Percentiles rank a stretch among this genome's conserved stretches.
phyloP scores from a whole-genome alignment of 2,329 filamentous ascomycete genomes.

The Chaetomium sp. region DNA sequence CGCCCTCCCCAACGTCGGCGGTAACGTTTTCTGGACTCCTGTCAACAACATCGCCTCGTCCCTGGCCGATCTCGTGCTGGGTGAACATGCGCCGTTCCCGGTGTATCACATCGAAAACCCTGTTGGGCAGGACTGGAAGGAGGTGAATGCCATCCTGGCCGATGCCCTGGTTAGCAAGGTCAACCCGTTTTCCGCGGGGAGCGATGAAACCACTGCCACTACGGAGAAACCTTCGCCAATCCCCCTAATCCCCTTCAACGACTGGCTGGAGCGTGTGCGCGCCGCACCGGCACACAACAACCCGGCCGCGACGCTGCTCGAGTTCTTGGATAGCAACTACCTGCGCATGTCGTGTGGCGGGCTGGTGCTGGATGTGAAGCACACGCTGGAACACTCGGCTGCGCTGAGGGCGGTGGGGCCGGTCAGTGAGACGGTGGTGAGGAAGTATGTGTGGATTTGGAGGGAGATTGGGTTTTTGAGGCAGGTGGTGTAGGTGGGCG shows the following conservation, averaged over 20 bases:
- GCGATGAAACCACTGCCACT: no score
- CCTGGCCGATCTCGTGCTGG: conserved; percentile 22
- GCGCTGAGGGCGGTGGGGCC: neutral
- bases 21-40: conserved; percentile 38
- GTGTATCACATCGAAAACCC: conserved; percentile 29
- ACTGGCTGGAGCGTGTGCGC: conserved; percentile 3
- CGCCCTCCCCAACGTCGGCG: conserved; percentile 35
- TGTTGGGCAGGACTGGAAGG: conserved; percentile 24
- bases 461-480: conserved; percentile 2
- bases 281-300: neutral
- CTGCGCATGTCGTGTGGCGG: conserved; percentile 2
- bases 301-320: neutral
- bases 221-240: neutral
- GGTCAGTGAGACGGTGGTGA: neutral
- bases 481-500: neutral
- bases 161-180: neutral
- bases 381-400: neutral
- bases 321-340: conserved; percentile 6
- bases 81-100: conserved; percentile 8
- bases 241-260: neutral
- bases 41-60: conserved; percentile 32
- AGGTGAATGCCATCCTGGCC: neutral
- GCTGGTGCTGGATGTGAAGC: neutral
- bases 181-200: no score
- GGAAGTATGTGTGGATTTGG: neutral